A percentile compares a stretch with the other conserved stretches of the same genome.
Conservation (phyloP, 2,329 filamentous ascomycete genomes). For the Stenocarpella maydis region DNA sequence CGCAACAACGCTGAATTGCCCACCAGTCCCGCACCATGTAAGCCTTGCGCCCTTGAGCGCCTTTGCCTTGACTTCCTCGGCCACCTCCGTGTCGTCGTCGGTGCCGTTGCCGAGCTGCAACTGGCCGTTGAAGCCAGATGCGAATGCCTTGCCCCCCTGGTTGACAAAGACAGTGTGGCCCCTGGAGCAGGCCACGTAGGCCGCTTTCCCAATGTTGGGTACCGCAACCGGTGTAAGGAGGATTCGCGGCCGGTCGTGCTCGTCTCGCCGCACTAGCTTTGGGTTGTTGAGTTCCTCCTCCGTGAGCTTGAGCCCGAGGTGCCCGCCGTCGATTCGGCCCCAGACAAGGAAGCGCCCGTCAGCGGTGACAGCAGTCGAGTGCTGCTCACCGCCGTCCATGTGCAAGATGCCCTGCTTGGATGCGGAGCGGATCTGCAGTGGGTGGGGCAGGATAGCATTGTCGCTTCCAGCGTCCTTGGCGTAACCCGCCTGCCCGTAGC, state of each 20-base stretch:
- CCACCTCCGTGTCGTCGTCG: constrained; percentile 67
- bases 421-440: constrained; percentile 61
- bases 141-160: constrained; percentile 65
- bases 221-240: constrained; percentile 65
- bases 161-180: constrained; percentile 72
- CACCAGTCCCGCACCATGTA: constrained; percentile 69
- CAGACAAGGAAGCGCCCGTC: constrained; percentile 48
- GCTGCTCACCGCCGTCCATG: constrained; percentile 68
- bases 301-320: constrained; percentile 55
- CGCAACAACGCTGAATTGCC: constrained; percentile 57
- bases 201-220: constrained; percentile 57
- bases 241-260: constrained; percentile 65
- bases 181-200: constrained; percentile 60
- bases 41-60: constrained; percentile 53
- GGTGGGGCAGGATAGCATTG: constrained; percentile 64
- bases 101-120: constrained; percentile 73
- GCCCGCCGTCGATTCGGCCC: constrained; percentile 49
- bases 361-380: constrained; percentile 57
- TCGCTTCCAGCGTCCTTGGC: constrained; percentile 61
- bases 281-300: constrained; percentile 57
- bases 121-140: constrained; percentile 73
- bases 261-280: constrained; percentile 60
- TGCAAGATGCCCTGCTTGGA: constrained; percentile 58
- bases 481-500: constrained; percentile 69
- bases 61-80: constrained; percentile 67